These are phyloP conservation scores for Russula earlei DNA, from an alignment of 768 basidiomycete species.

Conservation along the genomic window DNA sequence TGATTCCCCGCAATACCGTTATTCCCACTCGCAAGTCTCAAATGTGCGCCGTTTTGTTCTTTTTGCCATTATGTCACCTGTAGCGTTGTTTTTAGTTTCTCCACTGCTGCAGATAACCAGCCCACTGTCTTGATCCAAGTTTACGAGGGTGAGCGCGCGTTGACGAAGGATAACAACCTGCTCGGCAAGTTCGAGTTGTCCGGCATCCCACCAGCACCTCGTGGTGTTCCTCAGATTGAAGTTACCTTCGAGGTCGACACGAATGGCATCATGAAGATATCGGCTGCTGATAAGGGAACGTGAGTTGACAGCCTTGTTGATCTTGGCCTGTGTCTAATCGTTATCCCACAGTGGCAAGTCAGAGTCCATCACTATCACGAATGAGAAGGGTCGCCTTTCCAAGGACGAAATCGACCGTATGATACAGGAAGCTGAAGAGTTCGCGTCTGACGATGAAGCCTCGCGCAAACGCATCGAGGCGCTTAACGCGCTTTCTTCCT, in stretches of 20 bases:
- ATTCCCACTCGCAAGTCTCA: slow-evolving; percentile 97
- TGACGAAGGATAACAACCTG: slow-evolving; percentile 98
- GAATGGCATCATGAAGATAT: slow-evolving; percentile 92
- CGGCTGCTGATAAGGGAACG: slow-evolving; percentile 92
- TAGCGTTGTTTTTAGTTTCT: slow-evolving; percentile 36
- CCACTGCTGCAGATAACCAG: slow-evolving; percentile 84
- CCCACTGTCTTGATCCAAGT: slow-evolving; percentile 96
- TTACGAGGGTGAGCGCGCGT: slow-evolving; percentile 91
- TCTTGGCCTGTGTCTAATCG: not conserved
- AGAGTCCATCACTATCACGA: slow-evolving; percentile 87
- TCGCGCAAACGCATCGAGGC: slow-evolving; percentile 78
- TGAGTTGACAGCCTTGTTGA: slow-evolving; percentile 22
- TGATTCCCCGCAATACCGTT: slow-evolving; percentile 96
- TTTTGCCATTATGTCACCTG: not conserved
- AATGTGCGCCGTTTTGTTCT: slow-evolving; percentile 42
- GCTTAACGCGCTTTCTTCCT: slow-evolving; percentile 73
- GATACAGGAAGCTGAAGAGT: slow-evolving; percentile 91
- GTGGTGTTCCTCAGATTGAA: slow-evolving; percentile 95
- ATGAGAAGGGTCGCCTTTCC: slow-evolving; percentile 80
- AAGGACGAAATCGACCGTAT: slow-evolving; percentile 79
- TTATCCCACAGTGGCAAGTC: slow-evolving; percentile 58
- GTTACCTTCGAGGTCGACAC: slow-evolving; percentile 94
- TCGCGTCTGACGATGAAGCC: slow-evolving; percentile 66
- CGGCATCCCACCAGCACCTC: slow-evolving; percentile 88
- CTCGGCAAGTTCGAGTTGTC: slow-evolving; percentile 95